These are phyloP conservation scores for Eucalyptus camaldulensis DNA, from an alignment of 345 rosid species.

Conservation along the genomic window DNA sequence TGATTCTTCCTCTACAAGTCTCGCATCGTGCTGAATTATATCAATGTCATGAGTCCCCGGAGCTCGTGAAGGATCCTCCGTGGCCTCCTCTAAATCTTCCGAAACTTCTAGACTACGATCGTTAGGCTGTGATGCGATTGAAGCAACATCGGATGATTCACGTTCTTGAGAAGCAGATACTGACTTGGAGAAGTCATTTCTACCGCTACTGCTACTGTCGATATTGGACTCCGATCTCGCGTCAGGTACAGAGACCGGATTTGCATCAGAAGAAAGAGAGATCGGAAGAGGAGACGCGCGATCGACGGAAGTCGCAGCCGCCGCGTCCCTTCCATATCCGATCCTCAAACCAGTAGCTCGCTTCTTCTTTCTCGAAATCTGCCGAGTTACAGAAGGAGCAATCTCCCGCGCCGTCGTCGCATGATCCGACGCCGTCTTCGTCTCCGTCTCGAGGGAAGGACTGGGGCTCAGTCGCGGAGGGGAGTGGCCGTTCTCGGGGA, in stretches of 20 bases:
- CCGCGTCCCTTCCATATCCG: conserved; percentile 53
- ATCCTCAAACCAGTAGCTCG: conserved; percentile 58
- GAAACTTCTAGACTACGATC: neutral
- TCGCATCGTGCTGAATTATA: neutral
- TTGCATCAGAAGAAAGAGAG: neutral
- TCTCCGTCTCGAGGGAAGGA: neutral
- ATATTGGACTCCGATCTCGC: neutral
- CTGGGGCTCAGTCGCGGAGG: neutral
- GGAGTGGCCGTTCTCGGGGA: neutral
- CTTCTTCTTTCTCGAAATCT: conserved; percentile 68
- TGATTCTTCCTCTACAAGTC: neutral
- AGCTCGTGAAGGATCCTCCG: neutral
- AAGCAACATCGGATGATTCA: neutral
- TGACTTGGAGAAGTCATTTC: neutral
- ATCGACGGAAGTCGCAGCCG: conserved; percentile 4
- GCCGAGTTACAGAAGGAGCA: conserved; percentile 12
- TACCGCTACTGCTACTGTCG: neutral
- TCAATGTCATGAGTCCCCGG: neutral
- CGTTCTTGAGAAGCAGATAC: neutral
- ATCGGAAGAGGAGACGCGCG: neutral
- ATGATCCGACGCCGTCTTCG: neutral
- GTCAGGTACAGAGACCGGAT: neutral
- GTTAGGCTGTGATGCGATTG: neutral
- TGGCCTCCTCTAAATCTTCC: neutral
- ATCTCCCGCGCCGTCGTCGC: neutral